Base-by-base conservation (phyloP, 192 early-diverging fungal genomes). In the Backusella luteola region DNA sequence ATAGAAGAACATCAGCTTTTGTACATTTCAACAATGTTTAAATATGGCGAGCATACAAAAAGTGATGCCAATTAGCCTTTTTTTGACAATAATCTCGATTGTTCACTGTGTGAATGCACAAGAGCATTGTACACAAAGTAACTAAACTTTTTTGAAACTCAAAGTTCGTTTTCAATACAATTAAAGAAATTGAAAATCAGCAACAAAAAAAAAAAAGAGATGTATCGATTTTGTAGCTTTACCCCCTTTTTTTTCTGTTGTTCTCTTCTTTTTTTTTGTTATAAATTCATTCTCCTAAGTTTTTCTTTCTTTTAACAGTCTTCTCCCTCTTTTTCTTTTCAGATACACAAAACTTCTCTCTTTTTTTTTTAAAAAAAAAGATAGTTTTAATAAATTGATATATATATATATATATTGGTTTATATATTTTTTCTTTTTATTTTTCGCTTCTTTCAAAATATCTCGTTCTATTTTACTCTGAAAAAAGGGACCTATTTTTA, bases 241-340 rank as follows among this genome's bases (percentile, higher is more conserved):
- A 66, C n/a, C 34, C 14, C 53, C 41, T 76, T 75, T 77, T 36
- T 75, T 75, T 72, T 46, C 76, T 77, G 52, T 69, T 79, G 52
- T 74, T 63, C 66, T 52, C 41, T 74, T 74, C 0, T 76, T 35
- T 75, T 71, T 44, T 80, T 75, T 78, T 49, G 66, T 81, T 53
- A 42, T 42, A 42, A 14, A 42, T 74, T 52, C 66, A 42, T 77
- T 69, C 49, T 80, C 67, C 77, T 49, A 35, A 56, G 77, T 67
- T 56, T 39, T 34, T 49, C 36, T 49, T 26, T 53, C 39, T 49
- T 34, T 36, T 71, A 21, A 19, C 52, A 49, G 53, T 71, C 53
- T 72, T 75, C 35, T 73, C 75, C 41, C 66, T 76, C 71, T 77
- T 44, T 74, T 36, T 66, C 15, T 66, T 71, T 26, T 29, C 32